phyloP scores from a whole-genome alignment of 2,329 filamentous ascomycete genomes.

The Ceratocystis harringtonii region DNA sequence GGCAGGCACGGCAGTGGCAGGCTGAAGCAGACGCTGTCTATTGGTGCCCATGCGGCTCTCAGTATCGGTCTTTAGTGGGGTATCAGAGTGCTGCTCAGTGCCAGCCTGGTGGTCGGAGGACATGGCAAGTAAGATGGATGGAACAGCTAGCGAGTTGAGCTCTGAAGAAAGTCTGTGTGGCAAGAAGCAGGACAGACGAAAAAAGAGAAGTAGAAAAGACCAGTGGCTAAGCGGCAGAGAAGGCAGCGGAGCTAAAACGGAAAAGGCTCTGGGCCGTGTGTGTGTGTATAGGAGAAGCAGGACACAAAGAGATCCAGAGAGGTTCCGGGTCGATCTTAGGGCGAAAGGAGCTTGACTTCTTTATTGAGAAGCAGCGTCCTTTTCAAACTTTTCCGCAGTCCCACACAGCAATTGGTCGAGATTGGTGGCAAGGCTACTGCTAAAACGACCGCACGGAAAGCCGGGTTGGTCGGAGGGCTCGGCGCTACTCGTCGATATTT shows the following conservation, averaged over 20 bases:
- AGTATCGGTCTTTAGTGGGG: neutral
- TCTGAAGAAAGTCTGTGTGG: neutral
- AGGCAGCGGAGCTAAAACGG: neutral
- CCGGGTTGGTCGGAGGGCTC: neutral
- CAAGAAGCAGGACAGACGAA: neutral
- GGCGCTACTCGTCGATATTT: neutral
- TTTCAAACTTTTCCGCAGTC: neutral
- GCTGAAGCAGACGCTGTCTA: neutral
- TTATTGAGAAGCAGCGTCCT: neutral
- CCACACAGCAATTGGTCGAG: neutral
- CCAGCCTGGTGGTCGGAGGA: conserved; percentile 1
- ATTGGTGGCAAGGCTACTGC: neutral
- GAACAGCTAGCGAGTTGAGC: neutral
- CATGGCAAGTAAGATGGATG: neutral
- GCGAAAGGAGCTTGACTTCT: neutral
- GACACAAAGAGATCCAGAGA: neutral
- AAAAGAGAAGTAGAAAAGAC: neutral
- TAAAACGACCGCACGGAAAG: neutral
- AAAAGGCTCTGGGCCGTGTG: neutral
- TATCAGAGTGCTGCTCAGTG: neutral
- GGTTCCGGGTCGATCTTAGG: neutral
- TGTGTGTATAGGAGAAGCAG: neutral
- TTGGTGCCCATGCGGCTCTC: neutral
- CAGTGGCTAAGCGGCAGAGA: neutral
- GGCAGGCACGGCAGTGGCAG: neutral